Percentiles rank a stretch among this genome's conserved stretches.
These are phyloP conservation scores for Pseudopithomyces chartarum DNA, from an alignment of 2,329 filamentous ascomycete species.

Conservation along the genomic window DNA sequence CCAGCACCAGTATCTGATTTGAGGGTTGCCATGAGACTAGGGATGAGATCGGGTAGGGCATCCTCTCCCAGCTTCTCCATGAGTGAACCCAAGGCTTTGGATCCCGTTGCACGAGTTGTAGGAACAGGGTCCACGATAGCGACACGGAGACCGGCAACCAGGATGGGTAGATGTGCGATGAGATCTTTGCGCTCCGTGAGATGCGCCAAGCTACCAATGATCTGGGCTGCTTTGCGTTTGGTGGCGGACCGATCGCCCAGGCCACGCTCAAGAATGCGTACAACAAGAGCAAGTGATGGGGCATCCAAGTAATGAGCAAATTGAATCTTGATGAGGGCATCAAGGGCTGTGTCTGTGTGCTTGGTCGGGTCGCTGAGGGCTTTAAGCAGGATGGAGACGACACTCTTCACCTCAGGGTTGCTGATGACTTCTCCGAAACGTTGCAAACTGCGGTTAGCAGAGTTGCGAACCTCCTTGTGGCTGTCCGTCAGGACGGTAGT, in stretches of 20 bases:
- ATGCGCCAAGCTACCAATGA: conserved; percentile 96
- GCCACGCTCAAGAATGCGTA: conserved; percentile 92
- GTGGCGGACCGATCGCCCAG: conserved; percentile 89
- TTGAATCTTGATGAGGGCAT: conserved; percentile 94
- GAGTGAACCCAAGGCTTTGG: conserved; percentile 92
- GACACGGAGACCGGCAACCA: conserved; percentile 86
- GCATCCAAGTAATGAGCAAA: conserved; percentile 99
- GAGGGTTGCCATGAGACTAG: conserved; percentile 94
- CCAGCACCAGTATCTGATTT: conserved; percentile 97
- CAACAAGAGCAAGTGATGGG: conserved; percentile 90
- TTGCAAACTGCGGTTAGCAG: conserved; percentile 94
- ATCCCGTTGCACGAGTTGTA: conserved; percentile 92
- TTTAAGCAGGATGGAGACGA: conserved; percentile 91
- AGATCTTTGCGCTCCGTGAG: conserved; percentile 96
- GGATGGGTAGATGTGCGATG: conserved; percentile 84
- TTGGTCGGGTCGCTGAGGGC: conserved; percentile 97
- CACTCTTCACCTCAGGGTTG: conserved; percentile 93
- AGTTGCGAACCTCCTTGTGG: conserved; percentile 92
- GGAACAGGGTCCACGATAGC: conserved; percentile 96
- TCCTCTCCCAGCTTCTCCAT: conserved; percentile 98
- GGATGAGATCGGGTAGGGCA: conserved; percentile 93
- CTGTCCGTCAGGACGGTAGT: conserved; percentile 95
- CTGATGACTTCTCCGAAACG: conserved; percentile 98
- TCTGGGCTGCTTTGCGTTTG: conserved; percentile 94
- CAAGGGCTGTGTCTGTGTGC: conserved; percentile 92